Conservation (phyloP, 2,329 filamentous ascomycete genomes). For the Grosmannia serpens region DNA sequence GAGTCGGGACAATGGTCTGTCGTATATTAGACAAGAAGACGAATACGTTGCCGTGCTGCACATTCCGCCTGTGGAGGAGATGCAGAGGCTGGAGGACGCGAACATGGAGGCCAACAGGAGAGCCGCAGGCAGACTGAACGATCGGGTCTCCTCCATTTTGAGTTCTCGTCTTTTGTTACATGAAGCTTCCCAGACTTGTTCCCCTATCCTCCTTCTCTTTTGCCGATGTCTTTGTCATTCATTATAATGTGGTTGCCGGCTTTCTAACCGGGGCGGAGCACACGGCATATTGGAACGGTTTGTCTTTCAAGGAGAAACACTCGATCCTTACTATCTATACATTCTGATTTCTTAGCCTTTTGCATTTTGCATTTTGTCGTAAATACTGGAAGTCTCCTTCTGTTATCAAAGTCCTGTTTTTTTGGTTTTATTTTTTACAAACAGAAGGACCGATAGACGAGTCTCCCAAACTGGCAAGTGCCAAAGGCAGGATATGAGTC, state of each 20-base stretch:
- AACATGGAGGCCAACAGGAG: neutral
- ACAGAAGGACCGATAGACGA: neutral
- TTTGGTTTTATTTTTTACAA: neutral
- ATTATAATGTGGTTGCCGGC: neutral
- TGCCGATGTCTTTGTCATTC: neutral
- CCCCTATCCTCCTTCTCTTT: neutral
- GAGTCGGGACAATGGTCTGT: neutral
- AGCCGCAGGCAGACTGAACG: neutral
- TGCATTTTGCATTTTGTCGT: neutral
- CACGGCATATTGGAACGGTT: slow-evolving; percentile 1
- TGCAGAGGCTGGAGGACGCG: neutral
- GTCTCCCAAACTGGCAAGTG: neutral
- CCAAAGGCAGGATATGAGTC: neutral
- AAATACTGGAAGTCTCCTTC: neutral
- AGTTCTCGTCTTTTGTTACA: neutral
- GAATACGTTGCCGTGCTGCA: neutral
- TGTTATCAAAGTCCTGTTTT: neutral
- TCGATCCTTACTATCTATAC: neutral
- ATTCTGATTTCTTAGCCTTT: neutral
- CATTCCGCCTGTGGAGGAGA: too few species aligned
- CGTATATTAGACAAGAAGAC: neutral
- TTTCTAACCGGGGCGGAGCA: neutral
- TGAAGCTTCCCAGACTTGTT: neutral
- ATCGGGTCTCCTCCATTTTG: neutral
- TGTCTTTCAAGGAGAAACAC: neutral